Percentiles rank a stretch among this genome's conserved stretches.
Evolutionary conservation across 1,139 yeast species (phyloP).

Genomic region (Eremothecium coryli): DNA sequence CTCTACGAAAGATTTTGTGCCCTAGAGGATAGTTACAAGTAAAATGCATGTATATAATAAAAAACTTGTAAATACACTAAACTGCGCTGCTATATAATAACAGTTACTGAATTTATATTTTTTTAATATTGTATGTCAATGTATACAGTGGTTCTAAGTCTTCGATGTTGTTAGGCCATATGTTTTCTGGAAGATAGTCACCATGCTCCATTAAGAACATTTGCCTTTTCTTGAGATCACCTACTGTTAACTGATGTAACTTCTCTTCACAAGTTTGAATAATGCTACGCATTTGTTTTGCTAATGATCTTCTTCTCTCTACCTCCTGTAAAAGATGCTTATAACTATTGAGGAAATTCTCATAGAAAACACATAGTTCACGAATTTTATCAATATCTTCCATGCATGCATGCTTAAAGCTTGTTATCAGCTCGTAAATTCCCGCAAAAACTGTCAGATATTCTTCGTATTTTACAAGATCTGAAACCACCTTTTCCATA

Average conservation of each 20-base stretch:
- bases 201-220: constrained; percentile 39
- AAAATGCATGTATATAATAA: constrained; percentile 4
- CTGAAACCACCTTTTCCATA: constrained; percentile 21
- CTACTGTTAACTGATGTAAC: constrained; percentile 32
- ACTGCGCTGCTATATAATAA: constrained; percentile 16
- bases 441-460: constrained; percentile 21
- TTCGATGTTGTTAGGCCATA: constrained; percentile 39
- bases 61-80: constrained; percentile 1
- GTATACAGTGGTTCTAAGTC: constrained; percentile 24
- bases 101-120: constrained; percentile 8
- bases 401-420: constrained; percentile 21
- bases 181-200: constrained; percentile 44
- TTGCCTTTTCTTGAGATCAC: constrained; percentile 36
- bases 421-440: constrained; percentile 20
- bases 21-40: constrained; percentile 41
- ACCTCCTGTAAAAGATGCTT: constrained; percentile 42
- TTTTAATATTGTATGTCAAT: constrained; percentile 18
- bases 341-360: constrained; percentile 41
- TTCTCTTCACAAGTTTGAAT: constrained; percentile 35
- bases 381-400: constrained; percentile 26
- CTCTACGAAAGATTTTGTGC: constrained; percentile 41
- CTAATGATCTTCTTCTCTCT: constrained; percentile 37
- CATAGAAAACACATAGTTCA: constrained; percentile 40
- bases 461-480: constrained; percentile 23
- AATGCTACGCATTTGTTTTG: constrained; percentile 34